Evolutionary conservation across 495 filamentous ascomycete species (phyloP).

Genomic region (Penicillium soppii): DNA sequence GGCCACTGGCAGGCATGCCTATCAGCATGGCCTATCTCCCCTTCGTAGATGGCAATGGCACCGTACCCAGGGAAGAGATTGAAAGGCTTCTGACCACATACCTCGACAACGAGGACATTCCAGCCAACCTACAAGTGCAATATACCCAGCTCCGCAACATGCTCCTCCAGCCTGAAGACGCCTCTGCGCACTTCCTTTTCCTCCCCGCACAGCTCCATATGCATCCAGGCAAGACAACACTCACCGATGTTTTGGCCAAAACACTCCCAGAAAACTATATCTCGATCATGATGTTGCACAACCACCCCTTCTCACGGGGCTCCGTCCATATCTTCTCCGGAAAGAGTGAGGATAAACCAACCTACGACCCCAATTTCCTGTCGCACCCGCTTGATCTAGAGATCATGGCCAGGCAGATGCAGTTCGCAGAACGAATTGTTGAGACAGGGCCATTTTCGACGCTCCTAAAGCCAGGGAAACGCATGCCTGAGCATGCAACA

Average conservation of each 20-base stretch:
- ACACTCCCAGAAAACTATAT: slow-evolving; percentile 13
- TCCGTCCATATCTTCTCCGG: slow-evolving; percentile 12
- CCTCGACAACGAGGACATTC: slow-evolving; percentile 14
- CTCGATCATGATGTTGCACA: slow-evolving; percentile 17
- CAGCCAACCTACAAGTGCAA: slow-evolving; percentile 15
- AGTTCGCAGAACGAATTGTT: slow-evolving; percentile 6
- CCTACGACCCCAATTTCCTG: slow-evolving; percentile 10
- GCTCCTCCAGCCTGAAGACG: slow-evolving; percentile 23
- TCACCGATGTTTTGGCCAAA: slow-evolving; percentile 27
- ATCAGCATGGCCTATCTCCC: slow-evolving; percentile 44
- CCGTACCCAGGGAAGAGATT: slow-evolving; percentile 23
- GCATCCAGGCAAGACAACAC: slow-evolving; percentile 26
- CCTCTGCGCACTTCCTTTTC: slow-evolving; percentile 38
- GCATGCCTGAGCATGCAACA: slow-evolving; percentile 2
- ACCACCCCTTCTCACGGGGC: slow-evolving; percentile 14
- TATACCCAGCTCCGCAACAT: slow-evolving; percentile 31
- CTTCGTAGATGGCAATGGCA: slow-evolving; percentile 35
- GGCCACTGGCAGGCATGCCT: slow-evolving; percentile 40
- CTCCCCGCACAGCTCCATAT: slow-evolving; percentile 36
- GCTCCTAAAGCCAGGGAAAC: slow-evolving; percentile 12
- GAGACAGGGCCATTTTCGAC: slow-evolving; percentile 6
- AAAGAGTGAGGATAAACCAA: slow-evolving; percentile 9
- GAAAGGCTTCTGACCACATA: slow-evolving; percentile 23
- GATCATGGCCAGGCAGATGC: slow-evolving; percentile 41
- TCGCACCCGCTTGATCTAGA: slow-evolving; percentile 35